Percentiles rank a stretch among this genome's conserved stretches.
These are phyloP conservation scores for Rhodotorula sp. DNA, from an alignment of 1,284 basidiomycete species.

Conservation along the genomic window DNA sequence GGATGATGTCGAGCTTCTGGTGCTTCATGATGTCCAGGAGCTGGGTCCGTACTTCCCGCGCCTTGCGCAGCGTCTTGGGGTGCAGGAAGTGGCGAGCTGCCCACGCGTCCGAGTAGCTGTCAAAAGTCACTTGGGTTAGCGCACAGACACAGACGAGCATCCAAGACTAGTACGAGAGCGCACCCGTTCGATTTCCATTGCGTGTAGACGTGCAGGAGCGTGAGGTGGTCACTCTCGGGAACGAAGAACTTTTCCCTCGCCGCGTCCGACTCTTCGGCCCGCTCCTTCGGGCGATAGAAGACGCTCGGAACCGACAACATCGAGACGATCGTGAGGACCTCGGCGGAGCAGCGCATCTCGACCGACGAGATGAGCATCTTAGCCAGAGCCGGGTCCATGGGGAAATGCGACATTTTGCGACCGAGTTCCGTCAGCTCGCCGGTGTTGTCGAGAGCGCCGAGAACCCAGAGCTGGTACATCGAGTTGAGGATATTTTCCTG, in stretches of 20 bases:
- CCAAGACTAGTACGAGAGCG: not conserved
- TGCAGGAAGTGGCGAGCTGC: slow-evolving; percentile 91
- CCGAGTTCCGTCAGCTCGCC: slow-evolving; percentile 92
- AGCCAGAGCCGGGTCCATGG: slow-evolving; percentile 80
- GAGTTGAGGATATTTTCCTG: slow-evolving; percentile 92
- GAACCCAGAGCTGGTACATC: slow-evolving; percentile 99
- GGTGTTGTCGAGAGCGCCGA: slow-evolving; percentile 93
- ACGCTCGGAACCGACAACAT: slow-evolving; percentile 87
- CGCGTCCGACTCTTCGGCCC: slow-evolving; percentile 73
- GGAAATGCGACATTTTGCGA: slow-evolving; percentile 97
- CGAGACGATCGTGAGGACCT: slow-evolving; percentile 97
- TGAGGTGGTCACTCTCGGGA: slow-evolving; percentile 95
- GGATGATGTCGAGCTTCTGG: slow-evolving; percentile 88
- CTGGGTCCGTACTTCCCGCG: slow-evolving; percentile 91
- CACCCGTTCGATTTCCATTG: slow-evolving; percentile 95
- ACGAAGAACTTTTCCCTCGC: slow-evolving; percentile 98
- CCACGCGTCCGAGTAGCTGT: slow-evolving; percentile 87
- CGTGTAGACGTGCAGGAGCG: slow-evolving; percentile 91
- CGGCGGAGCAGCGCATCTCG: slow-evolving; percentile 85
- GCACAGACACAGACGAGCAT: not conserved
- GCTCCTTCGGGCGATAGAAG: slow-evolving; percentile 49
- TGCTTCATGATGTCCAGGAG: slow-evolving; percentile 98
- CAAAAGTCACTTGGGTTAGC: too few relatives aligned
- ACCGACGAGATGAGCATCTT: slow-evolving; percentile 93
- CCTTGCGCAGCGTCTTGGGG: slow-evolving; percentile 91